Evolutionary conservation across 2,329 filamentous ascomycete species (phyloP), one percentile per base, ranked within the genome.

Genomic region (Teratosphaeria pseudoeucalypti): DNA sequence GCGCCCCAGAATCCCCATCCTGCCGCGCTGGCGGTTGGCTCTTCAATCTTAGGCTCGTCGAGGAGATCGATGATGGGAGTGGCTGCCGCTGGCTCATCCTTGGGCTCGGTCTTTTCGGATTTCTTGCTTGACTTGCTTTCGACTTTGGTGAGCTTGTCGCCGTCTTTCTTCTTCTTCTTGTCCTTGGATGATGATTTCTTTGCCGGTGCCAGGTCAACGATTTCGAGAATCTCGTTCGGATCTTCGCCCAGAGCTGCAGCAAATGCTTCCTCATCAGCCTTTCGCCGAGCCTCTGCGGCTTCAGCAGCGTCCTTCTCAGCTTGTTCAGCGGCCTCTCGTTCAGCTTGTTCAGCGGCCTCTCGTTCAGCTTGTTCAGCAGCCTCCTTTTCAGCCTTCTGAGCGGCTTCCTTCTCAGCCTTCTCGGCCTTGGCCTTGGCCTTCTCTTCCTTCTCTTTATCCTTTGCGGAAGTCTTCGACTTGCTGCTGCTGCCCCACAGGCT

Each of bases 351-450:
- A 26, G 53, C 53, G 14, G 53, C 27, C 14, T 54, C 34, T 12
- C 32, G 32, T n/a, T 32, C 53, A 12, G 74, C 77, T 29, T 54
- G 23, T 11, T 47, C 54, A 34, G 29, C 29, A 26, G 54, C 76
- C 6, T 72, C 71, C 59, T 78, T 49, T 10, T 32, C 53, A 32
- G 74, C 77, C 26, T 54, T 54, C 23, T 47, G 32, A 34, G 29
- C 54, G 11, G 54, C 76, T 6, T 72, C 71, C 59, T 78, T 49
- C n/a, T 49, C 9, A 19, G 43, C 43, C 19, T 49, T 76, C 43
- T 72, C 68, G 49, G 71, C 71, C 65, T 77, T 76, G 60, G 78
- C 74, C 59, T 77, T 75, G 60, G 81, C 77, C 56, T 79, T 77
- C 54, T 66, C 64, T 57, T 69, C 69, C 55, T 68, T 69, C 55